Conservation (phyloP, 768 basidiomycete species). For the Lactifluus echinatus region DNA sequence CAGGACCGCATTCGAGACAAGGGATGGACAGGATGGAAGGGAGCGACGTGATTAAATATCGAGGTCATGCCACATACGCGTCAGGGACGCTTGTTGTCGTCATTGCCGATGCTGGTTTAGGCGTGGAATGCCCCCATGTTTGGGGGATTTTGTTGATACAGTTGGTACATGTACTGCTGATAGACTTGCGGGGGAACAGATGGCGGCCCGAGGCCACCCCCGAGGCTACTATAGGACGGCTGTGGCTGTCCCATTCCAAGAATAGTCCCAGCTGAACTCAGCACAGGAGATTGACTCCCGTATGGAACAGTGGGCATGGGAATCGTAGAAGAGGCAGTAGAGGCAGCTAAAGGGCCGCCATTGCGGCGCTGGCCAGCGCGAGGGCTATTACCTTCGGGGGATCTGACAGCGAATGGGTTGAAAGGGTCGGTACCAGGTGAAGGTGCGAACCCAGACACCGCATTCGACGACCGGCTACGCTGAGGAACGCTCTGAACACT, state of each 20-base stretch:
- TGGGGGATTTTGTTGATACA: slow-evolving; percentile 66
- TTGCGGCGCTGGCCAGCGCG: slow-evolving; percentile 40
- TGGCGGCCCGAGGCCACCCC: slow-evolving; percentile 45
- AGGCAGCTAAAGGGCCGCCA: slow-evolving; percentile 31
- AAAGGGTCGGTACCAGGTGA: slow-evolving; percentile 48
- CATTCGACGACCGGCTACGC: slow-evolving; percentile 28
- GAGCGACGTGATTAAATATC: slow-evolving; percentile 15
- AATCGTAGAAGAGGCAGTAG: slow-evolving; percentile 16
- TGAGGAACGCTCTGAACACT: slow-evolving; percentile 27
- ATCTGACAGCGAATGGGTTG: slow-evolving; percentile 47
- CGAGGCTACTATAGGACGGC: slow-evolving; percentile 52
- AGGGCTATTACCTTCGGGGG: slow-evolving; percentile 44
- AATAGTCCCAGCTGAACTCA: slow-evolving; percentile 47
- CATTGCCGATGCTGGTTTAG: slow-evolving; percentile 21
- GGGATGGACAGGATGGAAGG: slow-evolving; percentile 8
- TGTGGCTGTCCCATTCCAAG: slow-evolving; percentile 61
- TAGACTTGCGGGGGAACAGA: slow-evolving; percentile 64
- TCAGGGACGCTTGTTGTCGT: slow-evolving; percentile 4
- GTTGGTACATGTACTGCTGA: slow-evolving; percentile 70
- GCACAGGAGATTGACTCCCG: slow-evolving; percentile 50
- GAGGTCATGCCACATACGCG: slow-evolving; percentile 11
- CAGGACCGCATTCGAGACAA: slow-evolving; percentile 5
- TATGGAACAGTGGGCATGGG: slow-evolving; percentile 36
- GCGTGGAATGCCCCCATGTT: slow-evolving; percentile 67
- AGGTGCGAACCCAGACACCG: slow-evolving; percentile 42